Conservation (phyloP, 2,329 filamentous ascomycete species). For the Hymenotorrendiella dingleyae region DNA sequence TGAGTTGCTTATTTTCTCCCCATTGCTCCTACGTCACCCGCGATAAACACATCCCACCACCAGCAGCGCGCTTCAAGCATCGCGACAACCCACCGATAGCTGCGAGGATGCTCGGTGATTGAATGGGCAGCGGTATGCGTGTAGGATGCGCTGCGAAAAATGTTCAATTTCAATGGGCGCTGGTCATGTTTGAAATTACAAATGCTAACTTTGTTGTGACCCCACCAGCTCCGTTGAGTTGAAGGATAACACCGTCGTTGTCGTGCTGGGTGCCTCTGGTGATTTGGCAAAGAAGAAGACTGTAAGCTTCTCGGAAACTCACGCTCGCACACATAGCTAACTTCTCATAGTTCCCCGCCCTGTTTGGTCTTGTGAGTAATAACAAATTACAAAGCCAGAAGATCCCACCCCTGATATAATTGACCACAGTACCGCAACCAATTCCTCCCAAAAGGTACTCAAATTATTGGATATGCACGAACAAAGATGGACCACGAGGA, state of each 20-base stretch:
- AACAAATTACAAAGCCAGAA: conserved; percentile 4
- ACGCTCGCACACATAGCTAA: conserved; percentile 15
- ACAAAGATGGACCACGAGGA: conserved; percentile 99
- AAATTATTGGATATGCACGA: conserved; percentile 96
- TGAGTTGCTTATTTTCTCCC: conserved; percentile 35
- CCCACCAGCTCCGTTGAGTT: conserved; percentile 74
- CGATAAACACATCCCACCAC: conserved; percentile 2
- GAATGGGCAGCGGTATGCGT: conserved; percentile 8
- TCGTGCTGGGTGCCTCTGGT: conserved; percentile 94
- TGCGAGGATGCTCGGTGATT: conserved; percentile 1
- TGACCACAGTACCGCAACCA: conserved; percentile 83
- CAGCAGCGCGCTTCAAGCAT: conserved; percentile 8
- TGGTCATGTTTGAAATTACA: conserved; percentile 18
- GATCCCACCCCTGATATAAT: conserved; percentile 16
- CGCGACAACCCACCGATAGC: conserved; percentile 6
- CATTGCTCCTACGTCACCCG: conserved; percentile 25
- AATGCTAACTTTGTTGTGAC: conserved; percentile 34
- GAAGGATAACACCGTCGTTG: conserved; percentile 95
- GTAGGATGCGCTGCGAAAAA: conserved; percentile 3
- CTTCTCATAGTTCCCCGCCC: conserved; percentile 72
- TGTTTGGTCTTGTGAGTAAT: conserved; percentile 87
- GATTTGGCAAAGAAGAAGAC: conserved; percentile 99
- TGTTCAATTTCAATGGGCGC: conserved; percentile 17
- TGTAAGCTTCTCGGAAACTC: conserved; percentile 46
- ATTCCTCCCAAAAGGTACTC: conserved; percentile 94